Conservation (phyloP, 177 flowering plant genomes). For the Vitis hybrid region DNA sequence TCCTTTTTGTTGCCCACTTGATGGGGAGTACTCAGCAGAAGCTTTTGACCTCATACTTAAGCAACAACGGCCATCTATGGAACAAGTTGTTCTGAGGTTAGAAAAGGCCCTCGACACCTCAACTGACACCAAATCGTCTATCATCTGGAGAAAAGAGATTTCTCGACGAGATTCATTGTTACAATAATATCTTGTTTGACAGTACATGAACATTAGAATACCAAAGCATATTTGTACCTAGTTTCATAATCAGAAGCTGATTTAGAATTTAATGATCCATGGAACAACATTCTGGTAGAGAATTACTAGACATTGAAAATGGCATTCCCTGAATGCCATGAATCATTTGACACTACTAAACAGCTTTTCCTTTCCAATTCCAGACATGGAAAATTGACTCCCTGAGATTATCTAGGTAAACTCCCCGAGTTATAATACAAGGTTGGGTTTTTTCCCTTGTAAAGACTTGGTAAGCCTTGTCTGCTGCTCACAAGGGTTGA, state of each 20-base stretch:
- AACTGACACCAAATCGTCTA: neutral
- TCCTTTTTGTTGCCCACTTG: neutral
- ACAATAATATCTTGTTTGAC: neutral
- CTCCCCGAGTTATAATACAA: too few species aligned
- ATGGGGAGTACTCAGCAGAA: conserved; percentile 36
- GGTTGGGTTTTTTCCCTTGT: too few species aligned
- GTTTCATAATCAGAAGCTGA: conserved; percentile 3
- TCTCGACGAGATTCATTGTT: neutral
- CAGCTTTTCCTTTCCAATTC: too few species aligned
- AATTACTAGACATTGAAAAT: neutral
- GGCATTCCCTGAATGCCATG: neutral
- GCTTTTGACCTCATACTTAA: conserved; percentile 38
- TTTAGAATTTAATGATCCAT: neutral
- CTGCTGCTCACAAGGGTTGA: too few species aligned
- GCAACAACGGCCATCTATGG: conserved; percentile 65
- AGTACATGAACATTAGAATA: neutral
- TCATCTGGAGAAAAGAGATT: neutral
- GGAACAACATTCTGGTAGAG: neutral
- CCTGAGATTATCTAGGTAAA: too few species aligned
- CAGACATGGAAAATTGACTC: too few species aligned
- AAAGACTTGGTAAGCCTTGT: too few species aligned
- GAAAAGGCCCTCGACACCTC: conserved; percentile 37
- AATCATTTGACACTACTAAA: too few species aligned
- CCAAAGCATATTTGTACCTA: neutral
- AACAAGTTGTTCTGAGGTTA: conserved; percentile 43